A percentile compares a stretch with the other conserved stretches of the same genome.
These are phyloP conservation scores for Erythrobasidium hasegawianum DNA, from an alignment of 1,284 basidiomycete species.

Conservation along the genomic window DNA sequence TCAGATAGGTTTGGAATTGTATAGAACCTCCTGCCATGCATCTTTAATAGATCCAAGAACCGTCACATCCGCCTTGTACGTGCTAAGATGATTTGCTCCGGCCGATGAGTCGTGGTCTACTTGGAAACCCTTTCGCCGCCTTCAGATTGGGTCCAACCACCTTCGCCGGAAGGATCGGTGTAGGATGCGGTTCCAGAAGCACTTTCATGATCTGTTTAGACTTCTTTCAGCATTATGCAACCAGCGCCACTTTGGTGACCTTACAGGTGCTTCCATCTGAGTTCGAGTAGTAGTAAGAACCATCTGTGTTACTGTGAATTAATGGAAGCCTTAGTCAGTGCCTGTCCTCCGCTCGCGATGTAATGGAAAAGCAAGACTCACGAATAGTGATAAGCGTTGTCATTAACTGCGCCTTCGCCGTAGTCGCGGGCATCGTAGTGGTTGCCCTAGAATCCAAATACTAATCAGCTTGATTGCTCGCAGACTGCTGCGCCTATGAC, in stretches of 20 bases:
- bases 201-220: not conserved
- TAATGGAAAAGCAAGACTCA: not conserved
- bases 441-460: not conserved
- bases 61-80: too few species aligned
- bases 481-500: not conserved
- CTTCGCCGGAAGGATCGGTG: not conserved
- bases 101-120: too few species aligned
- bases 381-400: constrained; percentile 6
- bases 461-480: not conserved
- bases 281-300: constrained; percentile 1
- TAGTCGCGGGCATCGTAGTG: constrained; percentile 10
- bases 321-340: not conserved
- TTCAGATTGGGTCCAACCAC: not conserved
- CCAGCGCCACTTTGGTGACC: not conserved
- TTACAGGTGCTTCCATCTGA: constrained; percentile 1
- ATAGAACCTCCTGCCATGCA: too few species aligned
- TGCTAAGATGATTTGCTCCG: too few species aligned
- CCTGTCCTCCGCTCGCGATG: not conserved
- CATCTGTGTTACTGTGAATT: constrained; percentile 2
- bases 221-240: not conserved
- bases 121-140: constrained; percentile 3
- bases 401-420: not conserved
- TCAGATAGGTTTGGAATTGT: too few species aligned
- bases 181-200: not conserved
- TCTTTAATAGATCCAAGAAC: too few species aligned